Conservation (phyloP, 257 asterid species). For the Nicotiana undulata region DNA sequence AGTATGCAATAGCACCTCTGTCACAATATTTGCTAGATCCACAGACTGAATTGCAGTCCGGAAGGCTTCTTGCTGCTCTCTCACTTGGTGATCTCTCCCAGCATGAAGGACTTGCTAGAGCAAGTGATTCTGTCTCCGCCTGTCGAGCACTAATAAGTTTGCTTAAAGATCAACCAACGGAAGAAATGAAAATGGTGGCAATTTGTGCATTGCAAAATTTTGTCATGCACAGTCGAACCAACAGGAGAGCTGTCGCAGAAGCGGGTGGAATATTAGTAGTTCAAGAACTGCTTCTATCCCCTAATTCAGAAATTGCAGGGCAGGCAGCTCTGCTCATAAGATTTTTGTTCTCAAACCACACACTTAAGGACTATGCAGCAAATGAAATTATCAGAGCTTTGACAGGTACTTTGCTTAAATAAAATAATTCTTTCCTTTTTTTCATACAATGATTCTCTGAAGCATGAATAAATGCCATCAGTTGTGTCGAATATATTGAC, state of each 20-base stretch:
- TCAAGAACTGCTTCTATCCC: slow-evolving; percentile 64
- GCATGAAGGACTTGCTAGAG: slow-evolving; percentile 80
- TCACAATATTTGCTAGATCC: slow-evolving; percentile 85
- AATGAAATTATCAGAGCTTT: slow-evolving; percentile 65
- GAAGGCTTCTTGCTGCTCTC: slow-evolving; percentile 72
- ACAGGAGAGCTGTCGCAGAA: slow-evolving; percentile 80
- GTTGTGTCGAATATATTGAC: background rate
- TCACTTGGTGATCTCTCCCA: slow-evolving; percentile 88
- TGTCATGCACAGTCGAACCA: slow-evolving; percentile 78
- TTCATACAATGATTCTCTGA: background rate
- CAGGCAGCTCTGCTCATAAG: slow-evolving; percentile 70
- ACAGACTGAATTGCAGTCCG: slow-evolving; percentile 56
- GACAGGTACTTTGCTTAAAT: slow-evolving; percentile 44
- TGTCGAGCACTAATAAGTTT: slow-evolving; percentile 62
- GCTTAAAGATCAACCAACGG: slow-evolving; percentile 67
- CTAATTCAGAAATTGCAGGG: slow-evolving; percentile 49
- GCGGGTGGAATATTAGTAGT: slow-evolving; percentile 67
- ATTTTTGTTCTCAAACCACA: slow-evolving; percentile 72
- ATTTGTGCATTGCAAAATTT: slow-evolving; percentile 78
- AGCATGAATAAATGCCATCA: background rate
- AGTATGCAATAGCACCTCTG: slow-evolving; percentile 76
- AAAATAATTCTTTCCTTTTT: background rate
- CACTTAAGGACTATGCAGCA: slow-evolving; percentile 78
- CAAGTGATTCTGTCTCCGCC: slow-evolving; percentile 65
- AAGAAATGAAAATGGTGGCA: slow-evolving; percentile 72